Evolutionary conservation across 768 basidiomycete genomes (phyloP), one percentile per base, ranked within the genome.

Genomic region (Macrolepiota fuliginosa): DNA sequence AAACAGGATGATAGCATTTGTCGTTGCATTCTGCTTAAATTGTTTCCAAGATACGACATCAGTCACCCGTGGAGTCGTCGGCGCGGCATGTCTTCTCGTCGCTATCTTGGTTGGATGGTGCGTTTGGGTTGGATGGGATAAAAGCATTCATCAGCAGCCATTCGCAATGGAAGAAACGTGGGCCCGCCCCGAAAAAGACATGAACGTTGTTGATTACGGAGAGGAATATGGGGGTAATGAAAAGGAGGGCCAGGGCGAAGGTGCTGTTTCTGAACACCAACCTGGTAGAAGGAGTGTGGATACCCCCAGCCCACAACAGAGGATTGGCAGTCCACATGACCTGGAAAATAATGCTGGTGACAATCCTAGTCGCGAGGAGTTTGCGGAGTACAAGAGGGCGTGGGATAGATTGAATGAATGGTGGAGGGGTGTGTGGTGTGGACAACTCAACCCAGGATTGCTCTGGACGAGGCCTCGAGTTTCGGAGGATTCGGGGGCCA

Each of bases 1-100:
- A 39, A 10, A 10, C 47, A 81, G 79, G 17, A 66, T 78, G 62
- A 58, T 74, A 1, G 66, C 71, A 4, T 80, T 81, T 66, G 40
- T 77, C 2, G 24, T 45, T 0, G 70, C 76, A 0, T 70, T 81
- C 52, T 61, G 57, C 4, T 51, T 73, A 45, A 55, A 67, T 37
- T 76, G 72, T 64, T 75, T 79, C 61, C 3, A 62, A 4, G 25
- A 39, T 1, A 73, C 72, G 29, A 67, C 52, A 1, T 49, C 60
- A 5, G 22, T 60, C n/a, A 70, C 74, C 17, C 75, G 71, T 24
- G 45, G 72, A 9, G 63, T 72, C 4, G 64, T 72, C 12, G n/a
- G n/a, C n/a, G n/a, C n/a, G n/a, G n/a, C n/a, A n/a, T n/a, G n/a
- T n/a, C n/a, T n/a, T n/a, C n/a, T 73, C 6, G 27, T 68, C 27